Base-by-base conservation (phyloP, 176 grass and related monocot genomes). In the Lolium rigidum region DNA sequence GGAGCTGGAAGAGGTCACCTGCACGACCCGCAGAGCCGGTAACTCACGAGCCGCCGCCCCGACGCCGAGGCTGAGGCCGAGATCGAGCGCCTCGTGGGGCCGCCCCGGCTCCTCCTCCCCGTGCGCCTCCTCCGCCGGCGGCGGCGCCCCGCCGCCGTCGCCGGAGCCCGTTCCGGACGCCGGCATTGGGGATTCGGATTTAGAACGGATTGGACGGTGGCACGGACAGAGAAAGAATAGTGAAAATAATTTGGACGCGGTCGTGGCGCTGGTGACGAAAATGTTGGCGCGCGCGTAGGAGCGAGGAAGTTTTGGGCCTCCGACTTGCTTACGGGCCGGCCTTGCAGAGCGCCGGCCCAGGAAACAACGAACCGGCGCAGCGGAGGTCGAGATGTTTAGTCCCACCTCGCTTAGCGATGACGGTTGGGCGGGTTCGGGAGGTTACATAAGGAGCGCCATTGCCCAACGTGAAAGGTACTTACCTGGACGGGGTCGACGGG, bases 401-500 rank as follows among this genome's bases (percentile, higher is more conserved):
- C 14, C 88, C 83, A 90, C 43, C 83, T 72, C 31, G 83, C 28
- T 0, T 0, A 18, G 9, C 20, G 8, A 16, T 1, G 22, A 0
- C 0, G 44, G 5, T 8, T 61, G 2, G 1, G 37, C 18, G 18
- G 0, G 6, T 5, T 4, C 7, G 8, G 6, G 74, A 28, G 22
- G 17, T 1, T 83, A 86, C 9, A 83, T 86, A 83, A 79, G 0
- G 0, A 10, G 11, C 12, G 10, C 46, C 84, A 9, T 31, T 38
- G 79, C 56, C 56, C 35, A 0, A 0, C 88, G 0, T 70, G 9
- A 4, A 54, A 65, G 47, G 60, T 83, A 92, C 87, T 87, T 90
- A 82, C 77, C 84, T 84, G 81, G 87, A 78, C 80, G 81, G 70
- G 68, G 80, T 87, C 81, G 2, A 89, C 70, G 51, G 70, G 7